Evolutionary conservation across 148 eudicot species (phyloP).

Genomic region (Rhododendron vialii): DNA sequence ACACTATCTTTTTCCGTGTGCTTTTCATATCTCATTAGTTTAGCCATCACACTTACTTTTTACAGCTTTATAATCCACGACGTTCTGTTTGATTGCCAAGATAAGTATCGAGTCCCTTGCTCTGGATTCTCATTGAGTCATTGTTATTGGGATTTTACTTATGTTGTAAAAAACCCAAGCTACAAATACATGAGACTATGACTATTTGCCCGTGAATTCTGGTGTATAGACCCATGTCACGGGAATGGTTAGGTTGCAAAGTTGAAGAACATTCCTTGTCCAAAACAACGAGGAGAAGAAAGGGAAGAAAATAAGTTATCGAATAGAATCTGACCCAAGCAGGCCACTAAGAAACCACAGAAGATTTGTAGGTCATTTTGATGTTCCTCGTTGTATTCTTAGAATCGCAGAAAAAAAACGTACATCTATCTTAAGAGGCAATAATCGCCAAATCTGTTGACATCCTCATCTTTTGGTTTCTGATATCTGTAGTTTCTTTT

Average conservation of each 20-base stretch:
- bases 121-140: not conserved
- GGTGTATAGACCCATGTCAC: not conserved
- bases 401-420: not conserved
- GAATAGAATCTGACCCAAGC: not conserved
- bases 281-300: not conserved
- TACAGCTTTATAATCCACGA: not conserved
- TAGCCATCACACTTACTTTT: not conserved
- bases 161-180: not conserved
- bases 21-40: not conserved
- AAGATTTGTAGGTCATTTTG: not conserved
- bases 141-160: not conserved
- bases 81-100: not conserved
- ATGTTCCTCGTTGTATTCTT: not conserved
- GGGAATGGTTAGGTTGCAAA: not conserved
- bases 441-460: not conserved
- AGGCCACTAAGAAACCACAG: not conserved
- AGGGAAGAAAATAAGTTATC: not conserved
- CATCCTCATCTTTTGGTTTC: not conserved
- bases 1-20: not conserved
- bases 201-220: not conserved
- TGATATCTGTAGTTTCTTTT: not conserved
- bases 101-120: not conserved
- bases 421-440: not conserved
- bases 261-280: not conserved
- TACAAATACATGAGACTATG: not conserved